Percentiles rank a stretch among this genome's conserved stretches.
phyloP scores from a whole-genome alignment of 139 green algal genomes.

The Coelastrella sp. region DNA sequence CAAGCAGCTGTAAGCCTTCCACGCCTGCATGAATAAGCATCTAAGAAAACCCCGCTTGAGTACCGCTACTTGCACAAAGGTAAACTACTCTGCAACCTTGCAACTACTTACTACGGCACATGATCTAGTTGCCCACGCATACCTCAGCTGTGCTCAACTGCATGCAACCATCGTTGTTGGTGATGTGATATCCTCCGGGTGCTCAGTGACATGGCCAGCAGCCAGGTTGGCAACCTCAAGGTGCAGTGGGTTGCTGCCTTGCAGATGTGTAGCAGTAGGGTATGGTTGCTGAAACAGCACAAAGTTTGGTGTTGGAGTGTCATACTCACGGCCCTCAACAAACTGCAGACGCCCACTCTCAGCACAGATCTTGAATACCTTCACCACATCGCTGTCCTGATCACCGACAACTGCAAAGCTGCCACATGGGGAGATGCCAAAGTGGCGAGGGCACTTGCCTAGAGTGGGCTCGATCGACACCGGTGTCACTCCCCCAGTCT shows the following conservation, averaged over 20 bases:
- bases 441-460: slow-evolving; percentile 46
- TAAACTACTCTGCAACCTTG: too few species aligned
- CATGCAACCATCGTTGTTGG: slow-evolving; percentile 40
- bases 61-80: too few species aligned
- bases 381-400: slow-evolving; percentile 42
- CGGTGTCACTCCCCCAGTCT: slow-evolving; percentile 17
- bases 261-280: neutral
- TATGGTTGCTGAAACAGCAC: slow-evolving; percentile 44
- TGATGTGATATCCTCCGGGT: slow-evolving; percentile 17
- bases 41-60: too few species aligned
- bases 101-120: too few species aligned
- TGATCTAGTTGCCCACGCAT: too few species aligned
- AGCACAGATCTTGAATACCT: slow-evolving; percentile 33
- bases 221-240: slow-evolving; percentile 2
- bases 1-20: too few species aligned
- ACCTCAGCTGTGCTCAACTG: slow-evolving; percentile 20
- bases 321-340: slow-evolving; percentile 1
- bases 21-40: too few species aligned
- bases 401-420: slow-evolving; percentile 42
- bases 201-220: neutral
- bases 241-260: neutral
- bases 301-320: slow-evolving; percentile 34
- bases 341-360: slow-evolving; percentile 17
- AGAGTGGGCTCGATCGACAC: slow-evolving; percentile 3
- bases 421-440: slow-evolving; percentile 41